Evolutionary conservation across 371 early-diverging fungal genomes (phyloP), one percentile per base, ranked within the genome.

Genomic region (Rhizopus delemar): DNA sequence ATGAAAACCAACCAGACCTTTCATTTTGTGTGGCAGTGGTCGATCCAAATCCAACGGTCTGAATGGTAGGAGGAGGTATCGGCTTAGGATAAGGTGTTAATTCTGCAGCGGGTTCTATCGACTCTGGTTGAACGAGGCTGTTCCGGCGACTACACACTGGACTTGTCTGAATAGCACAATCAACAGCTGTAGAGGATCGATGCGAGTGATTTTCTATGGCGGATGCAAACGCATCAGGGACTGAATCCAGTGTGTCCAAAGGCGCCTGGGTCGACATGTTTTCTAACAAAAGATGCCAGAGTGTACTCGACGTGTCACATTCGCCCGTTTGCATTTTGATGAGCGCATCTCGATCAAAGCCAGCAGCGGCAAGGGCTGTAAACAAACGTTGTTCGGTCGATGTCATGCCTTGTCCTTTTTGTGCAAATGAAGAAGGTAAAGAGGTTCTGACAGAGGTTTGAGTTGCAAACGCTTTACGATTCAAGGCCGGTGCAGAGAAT

Each of bases 261-360:
- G 11, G 15, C 28, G 51, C 41, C 46, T 50, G 53, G 28, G 36
- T 22, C 3, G 56, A 50, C 51, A 68, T 57, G 9, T 75, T 77
- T 22, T 79, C 82, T 31, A 90, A 66, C 7, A 91, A 70, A 46
- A 92, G 68, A 59, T 88, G 86, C 90, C 90, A 92, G 8, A 90
- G 69, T 9, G 88, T 90, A 49, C 85, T 82, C 35, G 82, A 75
- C 1, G 85, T 78, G 62, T 90, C 88, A 56, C 90, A 88, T 16
- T 83, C 76, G 43, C 87, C 81, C 5, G 83, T 66, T 22, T 85
- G 84, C 56, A 90, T 86, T 46, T 84, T 83, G 36, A 73, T 78
- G 33, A 86, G 60, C n/a, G 89, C 82, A 28, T 71, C 74, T 41
- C 77, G 77, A 63, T 92, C 88, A 45, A 92, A 78, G 3, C 93